These are phyloP conservation scores for Marchantia paleacea DNA, from an alignment of 225 moss, liverwort and hornwort species.

Conservation along the genomic window DNA sequence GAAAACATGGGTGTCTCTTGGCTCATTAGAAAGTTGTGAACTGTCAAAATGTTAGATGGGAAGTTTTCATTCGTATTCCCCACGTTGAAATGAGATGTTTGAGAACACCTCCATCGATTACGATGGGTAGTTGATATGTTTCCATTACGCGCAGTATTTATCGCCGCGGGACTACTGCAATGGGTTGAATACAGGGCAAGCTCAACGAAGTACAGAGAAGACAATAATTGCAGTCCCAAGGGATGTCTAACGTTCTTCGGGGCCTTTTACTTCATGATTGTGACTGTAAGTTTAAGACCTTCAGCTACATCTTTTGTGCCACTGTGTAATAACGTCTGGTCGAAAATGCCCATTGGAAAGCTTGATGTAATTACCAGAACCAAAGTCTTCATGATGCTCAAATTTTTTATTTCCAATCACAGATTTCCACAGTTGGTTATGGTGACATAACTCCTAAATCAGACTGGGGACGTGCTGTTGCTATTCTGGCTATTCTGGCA, in stretches of 20 bases:
- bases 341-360: background rate
- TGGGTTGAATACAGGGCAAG: conserved; percentile 90
- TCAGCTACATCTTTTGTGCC: background rate
- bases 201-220: conserved; percentile 45
- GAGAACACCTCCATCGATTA: background rate
- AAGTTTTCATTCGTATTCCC: no score
- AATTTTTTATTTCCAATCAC: conserved; percentile 8
- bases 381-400: background rate
- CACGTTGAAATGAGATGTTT: no score
- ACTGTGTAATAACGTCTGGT: background rate
- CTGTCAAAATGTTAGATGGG: no score
- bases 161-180: conserved; percentile 90
- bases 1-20: no score
- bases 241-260: conserved; percentile 87
- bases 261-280: conserved; percentile 92
- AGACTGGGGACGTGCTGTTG: conserved; percentile 78
- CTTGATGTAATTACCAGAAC: background rate
- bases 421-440: conserved; percentile 97
- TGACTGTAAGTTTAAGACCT: conserved; percentile 55
- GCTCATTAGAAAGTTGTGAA: no score
- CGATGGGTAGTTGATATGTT: background rate
- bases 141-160: conserved; percentile 64
- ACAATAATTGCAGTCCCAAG: conserved; percentile 48
- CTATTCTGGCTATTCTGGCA: conserved; percentile 64
- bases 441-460: conserved; percentile 87